A percentile compares a stretch with the other conserved stretches of the same genome.
Conservation (phyloP, 2,329 filamentous ascomycete species). For the Alternaria triticina region DNA sequence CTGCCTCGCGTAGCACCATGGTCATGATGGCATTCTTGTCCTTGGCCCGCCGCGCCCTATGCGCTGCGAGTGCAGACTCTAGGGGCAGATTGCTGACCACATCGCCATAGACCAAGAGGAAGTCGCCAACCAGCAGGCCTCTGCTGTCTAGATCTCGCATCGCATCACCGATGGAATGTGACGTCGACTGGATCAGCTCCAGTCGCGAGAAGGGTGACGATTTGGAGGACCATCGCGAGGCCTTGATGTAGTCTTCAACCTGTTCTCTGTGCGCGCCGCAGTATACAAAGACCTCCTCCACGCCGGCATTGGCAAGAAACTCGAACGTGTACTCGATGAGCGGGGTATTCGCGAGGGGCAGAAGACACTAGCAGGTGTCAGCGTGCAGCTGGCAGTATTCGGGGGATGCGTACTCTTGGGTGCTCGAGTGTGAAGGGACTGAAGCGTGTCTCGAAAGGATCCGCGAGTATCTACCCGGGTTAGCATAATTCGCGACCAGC, state of each 20-base stretch:
- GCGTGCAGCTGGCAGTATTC: slow-evolving; percentile 6
- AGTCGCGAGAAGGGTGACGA: slow-evolving; percentile 83
- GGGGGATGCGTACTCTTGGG: slow-evolving; percentile 71
- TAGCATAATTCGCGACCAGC: slow-evolving; percentile 18
- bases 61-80: slow-evolving; percentile 77
- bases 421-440: slow-evolving; percentile 86
- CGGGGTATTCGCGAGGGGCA: slow-evolving; percentile 90
- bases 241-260: slow-evolving; percentile 82
- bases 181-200: slow-evolving; percentile 85
- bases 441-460: slow-evolving; percentile 94
- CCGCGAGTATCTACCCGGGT: slow-evolving; percentile 75
- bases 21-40: slow-evolving; percentile 99
- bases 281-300: slow-evolving; percentile 94
- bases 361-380: slow-evolving; percentile 71
- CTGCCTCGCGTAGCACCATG: slow-evolving; percentile 82
- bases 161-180: slow-evolving; percentile 88
- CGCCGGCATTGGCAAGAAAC: slow-evolving; percentile 91
- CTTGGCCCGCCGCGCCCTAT: slow-evolving; percentile 78
- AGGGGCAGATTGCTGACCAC: slow-evolving; percentile 88
- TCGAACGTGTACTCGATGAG: slow-evolving; percentile 98
- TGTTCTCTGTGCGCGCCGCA: slow-evolving; percentile 85
- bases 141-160: slow-evolving; percentile 92
- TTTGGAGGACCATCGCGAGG: slow-evolving; percentile 74
- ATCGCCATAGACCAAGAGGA: slow-evolving; percentile 90
- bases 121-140: slow-evolving; percentile 85